A percentile compares a stretch with the other conserved stretches of the same genome.
Conservation (phyloP, 805 yeast genomes). For the Teunomyces panamensis region DNA sequence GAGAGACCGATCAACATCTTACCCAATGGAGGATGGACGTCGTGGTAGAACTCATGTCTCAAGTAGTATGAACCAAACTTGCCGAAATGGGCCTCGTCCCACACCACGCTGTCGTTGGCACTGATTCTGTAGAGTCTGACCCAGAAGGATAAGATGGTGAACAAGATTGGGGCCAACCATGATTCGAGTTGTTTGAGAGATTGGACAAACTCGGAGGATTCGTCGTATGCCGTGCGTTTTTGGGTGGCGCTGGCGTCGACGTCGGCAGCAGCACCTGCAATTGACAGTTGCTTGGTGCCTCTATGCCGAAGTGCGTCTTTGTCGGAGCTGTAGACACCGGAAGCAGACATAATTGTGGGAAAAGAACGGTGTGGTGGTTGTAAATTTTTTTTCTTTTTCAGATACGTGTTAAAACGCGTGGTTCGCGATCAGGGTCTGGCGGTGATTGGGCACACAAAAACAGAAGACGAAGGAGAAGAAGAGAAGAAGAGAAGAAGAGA, state of each 20-base stretch:
- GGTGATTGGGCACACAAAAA: no score
- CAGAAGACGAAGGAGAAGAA: no score
- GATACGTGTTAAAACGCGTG: conserved; percentile 5
- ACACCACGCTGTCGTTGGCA: conserved; percentile 72
- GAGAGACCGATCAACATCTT: conserved; percentile 88
- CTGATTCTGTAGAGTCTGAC: conserved; percentile 77
- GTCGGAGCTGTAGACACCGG: conserved; percentile 17
- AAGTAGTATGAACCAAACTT: conserved; percentile 92
- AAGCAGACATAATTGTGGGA: conserved; percentile 19
- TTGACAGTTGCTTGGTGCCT: conserved; percentile 7
- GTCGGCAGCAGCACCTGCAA: not conserved
- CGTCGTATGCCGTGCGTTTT: conserved; percentile 23
- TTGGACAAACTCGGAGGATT: conserved; percentile 25
- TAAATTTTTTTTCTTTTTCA: not conserved
- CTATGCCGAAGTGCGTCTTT: conserved; percentile 19
- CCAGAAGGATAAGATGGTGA: conserved; percentile 34
- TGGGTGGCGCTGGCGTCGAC: conserved; percentile 5
- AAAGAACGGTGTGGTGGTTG: conserved; percentile 3
- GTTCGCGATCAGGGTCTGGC: not conserved
- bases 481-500: no score
- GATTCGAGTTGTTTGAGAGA: conserved; percentile 21
- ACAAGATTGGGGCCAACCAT: conserved; percentile 31
- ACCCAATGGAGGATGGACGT: conserved; percentile 97
- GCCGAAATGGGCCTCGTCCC: conserved; percentile 99
- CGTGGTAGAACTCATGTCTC: conserved; percentile 86